A percentile compares a stretch with the other conserved stretches of the same genome.
Conservation (phyloP, 768 basidiomycete genomes). For the Favolaschia claudopus region DNA sequence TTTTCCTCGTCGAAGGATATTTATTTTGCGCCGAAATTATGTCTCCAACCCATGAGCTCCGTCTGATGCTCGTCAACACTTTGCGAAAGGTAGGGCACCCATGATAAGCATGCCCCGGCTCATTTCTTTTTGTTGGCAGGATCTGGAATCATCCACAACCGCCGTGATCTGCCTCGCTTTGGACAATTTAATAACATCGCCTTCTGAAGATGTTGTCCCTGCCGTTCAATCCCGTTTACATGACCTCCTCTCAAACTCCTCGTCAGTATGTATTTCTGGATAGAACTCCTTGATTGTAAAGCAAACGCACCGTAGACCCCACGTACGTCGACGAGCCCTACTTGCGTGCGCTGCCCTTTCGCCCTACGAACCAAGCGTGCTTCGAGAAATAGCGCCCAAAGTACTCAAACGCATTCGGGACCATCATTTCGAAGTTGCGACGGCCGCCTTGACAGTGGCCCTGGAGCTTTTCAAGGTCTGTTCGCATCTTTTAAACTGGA, state of each 20-base stretch:
- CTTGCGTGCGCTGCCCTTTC: slow-evolving; percentile 65
- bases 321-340: slow-evolving; percentile 69
- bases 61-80: slow-evolving; percentile 87
- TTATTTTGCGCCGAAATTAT: slow-evolving; percentile 80
- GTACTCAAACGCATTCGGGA: slow-evolving; percentile 53
- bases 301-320: slow-evolving; percentile 47
- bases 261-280: slow-evolving; percentile 65
- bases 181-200: slow-evolving; percentile 67
- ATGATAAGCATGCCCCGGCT: background rate
- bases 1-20: slow-evolving; percentile 66
- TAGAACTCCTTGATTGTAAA: slow-evolving; percentile 13
- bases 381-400: slow-evolving; percentile 49
- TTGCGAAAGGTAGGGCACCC: slow-evolving; percentile 73
- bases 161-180: slow-evolving; percentile 75
- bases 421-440: slow-evolving; percentile 48
- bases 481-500: background rate
- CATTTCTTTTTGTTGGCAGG: slow-evolving; percentile 48
- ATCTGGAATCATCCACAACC: slow-evolving; percentile 66
- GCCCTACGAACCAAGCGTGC: slow-evolving; percentile 49
- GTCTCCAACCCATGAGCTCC: slow-evolving; percentile 71
- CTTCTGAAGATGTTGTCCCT: slow-evolving; percentile 75
- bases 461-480: slow-evolving; percentile 34
- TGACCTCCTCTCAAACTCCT: slow-evolving; percentile 72
- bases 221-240: slow-evolving; percentile 74
- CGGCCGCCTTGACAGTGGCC: slow-evolving; percentile 52